phyloP scores from a whole-genome alignment of 768 basidiomycete species.

The Trametes cubensis region DNA sequence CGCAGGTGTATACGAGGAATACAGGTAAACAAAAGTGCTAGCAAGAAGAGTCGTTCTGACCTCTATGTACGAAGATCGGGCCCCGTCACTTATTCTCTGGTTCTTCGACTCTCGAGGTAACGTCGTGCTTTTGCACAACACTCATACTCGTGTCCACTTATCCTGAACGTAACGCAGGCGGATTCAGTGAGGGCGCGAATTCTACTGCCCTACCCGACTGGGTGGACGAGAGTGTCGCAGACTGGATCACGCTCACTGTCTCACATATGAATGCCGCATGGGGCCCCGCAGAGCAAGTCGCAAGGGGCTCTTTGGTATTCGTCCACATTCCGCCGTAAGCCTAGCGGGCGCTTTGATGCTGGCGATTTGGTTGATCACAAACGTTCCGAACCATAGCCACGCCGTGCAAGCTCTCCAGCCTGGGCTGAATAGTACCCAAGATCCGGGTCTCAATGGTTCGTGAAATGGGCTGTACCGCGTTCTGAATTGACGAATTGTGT shows the following conservation, averaged over 20 bases:
- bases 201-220: constrained; percentile 59
- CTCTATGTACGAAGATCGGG: constrained; percentile 36
- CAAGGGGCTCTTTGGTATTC: constrained; percentile 63
- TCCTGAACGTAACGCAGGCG: constrained; percentile 40
- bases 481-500: background rate
- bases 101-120: constrained; percentile 78
- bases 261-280: constrained; percentile 56
- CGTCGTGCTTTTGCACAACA: constrained; percentile 3
- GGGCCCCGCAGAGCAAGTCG: constrained; percentile 49
- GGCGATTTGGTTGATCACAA: background rate
- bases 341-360: background rate
- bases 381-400: constrained; percentile 26
- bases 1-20: constrained; percentile 42
- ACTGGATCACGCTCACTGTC: constrained; percentile 62
- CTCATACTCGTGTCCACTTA: background rate
- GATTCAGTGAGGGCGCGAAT: constrained; percentile 48
- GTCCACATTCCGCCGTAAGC: constrained; percentile 77
- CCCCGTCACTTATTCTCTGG: constrained; percentile 65
- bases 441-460: constrained; percentile 48
- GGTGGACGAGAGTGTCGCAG: constrained; percentile 65
- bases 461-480: background rate
- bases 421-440: constrained; percentile 41
- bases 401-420: constrained; percentile 40
- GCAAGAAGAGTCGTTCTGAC: background rate
- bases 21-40: constrained; percentile 33